These are phyloP conservation scores for Arthrobotrys iridis DNA, from an alignment of 2,329 filamentous ascomycete species.

Conservation along the genomic window DNA sequence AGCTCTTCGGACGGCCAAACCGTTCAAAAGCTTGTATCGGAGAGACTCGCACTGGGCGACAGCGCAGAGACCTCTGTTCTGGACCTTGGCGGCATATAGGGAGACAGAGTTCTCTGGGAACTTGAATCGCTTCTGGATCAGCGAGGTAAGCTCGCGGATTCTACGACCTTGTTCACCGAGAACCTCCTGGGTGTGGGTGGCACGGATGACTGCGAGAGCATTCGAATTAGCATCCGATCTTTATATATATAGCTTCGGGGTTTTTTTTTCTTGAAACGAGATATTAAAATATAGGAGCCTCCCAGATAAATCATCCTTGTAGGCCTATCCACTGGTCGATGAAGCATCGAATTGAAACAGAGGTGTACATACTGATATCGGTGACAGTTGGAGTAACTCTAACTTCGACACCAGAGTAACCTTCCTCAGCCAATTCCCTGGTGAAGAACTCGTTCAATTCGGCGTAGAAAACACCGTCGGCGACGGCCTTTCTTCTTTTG, in stretches of 20 bases:
- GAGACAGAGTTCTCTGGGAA: constrained; percentile 99
- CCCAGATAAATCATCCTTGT: background rate
- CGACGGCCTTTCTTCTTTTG: constrained; percentile 74
- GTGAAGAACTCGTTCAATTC: constrained; percentile 99
- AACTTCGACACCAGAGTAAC: constrained; percentile 99
- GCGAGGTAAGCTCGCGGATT: constrained; percentile 99
- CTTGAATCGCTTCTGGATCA: constrained; percentile 99
- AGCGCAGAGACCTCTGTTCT: constrained; percentile 99
- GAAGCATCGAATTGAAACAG: background rate
- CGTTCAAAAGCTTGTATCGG: constrained; percentile 99
- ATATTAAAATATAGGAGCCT: too few species aligned
- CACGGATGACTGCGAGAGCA: constrained; percentile 79
- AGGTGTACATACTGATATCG: constrained; percentile 80
- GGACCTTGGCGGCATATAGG: constrained; percentile 99
- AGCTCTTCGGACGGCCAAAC: constrained; percentile 95
- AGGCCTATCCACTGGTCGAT: background rate
- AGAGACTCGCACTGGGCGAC: constrained; percentile 99
- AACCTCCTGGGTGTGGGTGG: constrained; percentile 99
- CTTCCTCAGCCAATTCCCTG: constrained; percentile 99
- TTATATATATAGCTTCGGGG: constrained; percentile 16
- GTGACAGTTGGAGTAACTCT: constrained; percentile 99
- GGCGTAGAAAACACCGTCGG: constrained; percentile 99
- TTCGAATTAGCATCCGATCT: constrained; percentile 52
- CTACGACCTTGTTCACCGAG: constrained; percentile 99
- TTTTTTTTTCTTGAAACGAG: too few species aligned